Evolutionary conservation across 73 alveolate species (phyloP).

Genomic region (Blepharisma japonicum): DNA sequence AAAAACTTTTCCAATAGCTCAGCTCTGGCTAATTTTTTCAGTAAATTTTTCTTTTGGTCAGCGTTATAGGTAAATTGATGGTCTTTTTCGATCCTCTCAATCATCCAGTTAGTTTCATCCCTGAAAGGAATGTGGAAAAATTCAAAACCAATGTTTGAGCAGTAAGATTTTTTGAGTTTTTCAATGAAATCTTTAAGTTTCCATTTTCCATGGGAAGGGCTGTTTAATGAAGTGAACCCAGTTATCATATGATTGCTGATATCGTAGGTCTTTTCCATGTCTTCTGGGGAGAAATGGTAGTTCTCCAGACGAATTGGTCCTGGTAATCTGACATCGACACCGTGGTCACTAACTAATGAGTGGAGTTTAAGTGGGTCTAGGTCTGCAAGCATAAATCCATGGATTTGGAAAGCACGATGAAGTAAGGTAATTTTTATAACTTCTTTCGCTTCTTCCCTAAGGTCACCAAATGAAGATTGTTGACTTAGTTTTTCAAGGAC

Average conservation of each 20-base stretch:
- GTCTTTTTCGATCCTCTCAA: slow-evolving; percentile 67
- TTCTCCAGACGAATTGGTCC: neutral
- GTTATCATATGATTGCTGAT: slow-evolving; percentile 15
- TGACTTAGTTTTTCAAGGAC: slow-evolving; percentile 27
- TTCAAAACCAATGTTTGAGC: slow-evolving; percentile 74
- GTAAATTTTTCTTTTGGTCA: slow-evolving; percentile 46
- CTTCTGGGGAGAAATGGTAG: slow-evolving; percentile 17
- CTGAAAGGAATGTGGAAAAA: slow-evolving; percentile 73
- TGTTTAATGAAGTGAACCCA: neutral
- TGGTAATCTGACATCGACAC: neutral
- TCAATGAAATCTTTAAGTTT: slow-evolving; percentile 74
- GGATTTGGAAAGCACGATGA: slow-evolving; percentile 50
- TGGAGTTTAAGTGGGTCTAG: slow-evolving; percentile 55
- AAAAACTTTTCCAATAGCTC: slow-evolving; percentile 68
- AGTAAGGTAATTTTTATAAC: slow-evolving; percentile 40
- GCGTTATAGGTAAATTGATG: slow-evolving; percentile 48
- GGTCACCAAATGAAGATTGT: slow-evolving; percentile 30
- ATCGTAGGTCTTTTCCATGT: slow-evolving; percentile 3
- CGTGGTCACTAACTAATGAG: neutral
- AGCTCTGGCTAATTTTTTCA: slow-evolving; percentile 73
- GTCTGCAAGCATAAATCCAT: slow-evolving; percentile 56
- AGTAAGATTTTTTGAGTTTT: slow-evolving; percentile 64
- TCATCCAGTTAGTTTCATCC: slow-evolving; percentile 80
- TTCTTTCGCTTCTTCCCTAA: slow-evolving; percentile 35
- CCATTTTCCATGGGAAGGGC: slow-evolving; percentile 47